A percentile compares a stretch with the other conserved stretches of the same genome.
Conservation (phyloP, 257 asterid genomes). For the Primulina huaijiensis region DNA sequence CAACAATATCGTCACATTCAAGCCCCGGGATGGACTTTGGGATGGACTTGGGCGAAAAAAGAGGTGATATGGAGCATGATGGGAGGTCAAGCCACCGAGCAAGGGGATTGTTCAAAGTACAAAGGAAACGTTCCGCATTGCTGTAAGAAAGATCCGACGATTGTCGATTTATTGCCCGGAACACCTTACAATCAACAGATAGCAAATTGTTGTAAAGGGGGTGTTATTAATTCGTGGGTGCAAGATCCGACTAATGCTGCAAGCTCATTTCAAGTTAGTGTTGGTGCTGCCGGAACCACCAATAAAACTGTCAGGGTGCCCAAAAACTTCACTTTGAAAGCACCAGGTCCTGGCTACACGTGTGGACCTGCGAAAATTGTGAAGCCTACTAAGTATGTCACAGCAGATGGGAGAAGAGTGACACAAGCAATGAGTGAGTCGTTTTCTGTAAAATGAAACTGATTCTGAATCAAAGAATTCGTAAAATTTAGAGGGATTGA, state of each 20-base stretch:
- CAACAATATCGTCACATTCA: constrained; percentile 62
- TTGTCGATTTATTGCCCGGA: constrained; percentile 73
- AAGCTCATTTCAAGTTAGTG: constrained; percentile 71
- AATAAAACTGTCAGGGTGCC: constrained; percentile 77
- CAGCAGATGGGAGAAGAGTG: constrained; percentile 62
- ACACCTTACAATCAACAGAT: constrained; percentile 83
- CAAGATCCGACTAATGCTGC: constrained; percentile 69
- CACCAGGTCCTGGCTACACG: constrained; percentile 86
- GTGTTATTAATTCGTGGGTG: constrained; percentile 68
- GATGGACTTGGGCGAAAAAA: constrained; percentile 71
- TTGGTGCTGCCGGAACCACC: constrained; percentile 73
- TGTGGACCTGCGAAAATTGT: constrained; percentile 76
- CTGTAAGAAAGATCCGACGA: constrained; percentile 70
- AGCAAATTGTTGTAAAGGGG: constrained; percentile 90
- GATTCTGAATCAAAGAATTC: background rate
- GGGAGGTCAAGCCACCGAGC: constrained; percentile 57
- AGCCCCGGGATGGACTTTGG: constrained; percentile 67
- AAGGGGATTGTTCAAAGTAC: constrained; percentile 60
- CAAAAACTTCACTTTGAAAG: constrained; percentile 66
- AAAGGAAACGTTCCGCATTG: constrained; percentile 74
- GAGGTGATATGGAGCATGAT: constrained; percentile 63
- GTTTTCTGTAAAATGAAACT: background rate
- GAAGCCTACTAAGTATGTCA: constrained; percentile 57
- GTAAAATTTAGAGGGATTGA: constrained; percentile 10
- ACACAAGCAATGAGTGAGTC: constrained; percentile 92